Percentiles rank a stretch among this genome's conserved stretches.
These are phyloP conservation scores for Stentor roeselii DNA, from an alignment of 73 alveolate species.

Conservation along the genomic window DNA sequence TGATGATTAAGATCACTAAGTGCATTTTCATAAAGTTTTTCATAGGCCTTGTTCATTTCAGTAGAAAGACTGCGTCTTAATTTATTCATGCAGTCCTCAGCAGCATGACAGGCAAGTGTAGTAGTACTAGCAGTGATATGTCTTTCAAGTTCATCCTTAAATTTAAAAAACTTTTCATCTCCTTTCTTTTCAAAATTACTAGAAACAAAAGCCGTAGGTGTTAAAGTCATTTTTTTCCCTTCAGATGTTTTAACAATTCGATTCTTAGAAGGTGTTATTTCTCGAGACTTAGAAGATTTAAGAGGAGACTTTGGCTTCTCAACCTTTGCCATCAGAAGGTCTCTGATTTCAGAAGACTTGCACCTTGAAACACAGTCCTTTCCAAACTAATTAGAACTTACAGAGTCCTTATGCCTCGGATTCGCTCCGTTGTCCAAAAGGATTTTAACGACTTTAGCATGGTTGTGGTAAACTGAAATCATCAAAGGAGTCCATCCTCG, in stretches of 20 bases:
- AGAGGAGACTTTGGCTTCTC: background rate
- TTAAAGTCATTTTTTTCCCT: background rate
- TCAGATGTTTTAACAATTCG: too few species aligned
- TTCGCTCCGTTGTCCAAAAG: constrained; percentile 43
- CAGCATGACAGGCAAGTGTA: constrained; percentile 6
- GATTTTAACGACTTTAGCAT: constrained; percentile 32
- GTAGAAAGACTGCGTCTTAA: background rate
- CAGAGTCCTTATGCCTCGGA: constrained; percentile 35
- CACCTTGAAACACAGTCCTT: constrained; percentile 25
- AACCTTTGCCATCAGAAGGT: background rate
- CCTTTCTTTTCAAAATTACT: background rate
- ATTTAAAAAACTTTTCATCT: background rate
- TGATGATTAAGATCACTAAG: background rate
- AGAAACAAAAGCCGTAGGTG: background rate
- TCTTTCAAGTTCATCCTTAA: constrained; percentile 21
- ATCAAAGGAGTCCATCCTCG: constrained; percentile 70
- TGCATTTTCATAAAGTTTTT: background rate
- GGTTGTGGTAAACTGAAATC: constrained; percentile 50
- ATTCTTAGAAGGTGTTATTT: background rate
- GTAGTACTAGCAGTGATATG: constrained; percentile 18
- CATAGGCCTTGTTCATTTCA: constrained; percentile 20
- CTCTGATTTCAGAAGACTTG: background rate
- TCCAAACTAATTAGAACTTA: background rate
- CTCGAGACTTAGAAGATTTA: background rate
- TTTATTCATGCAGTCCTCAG: constrained; percentile 21